Evolutionary conservation across 2,329 filamentous ascomycete species (phyloP).

Genomic region (Cercospora sp.): DNA sequence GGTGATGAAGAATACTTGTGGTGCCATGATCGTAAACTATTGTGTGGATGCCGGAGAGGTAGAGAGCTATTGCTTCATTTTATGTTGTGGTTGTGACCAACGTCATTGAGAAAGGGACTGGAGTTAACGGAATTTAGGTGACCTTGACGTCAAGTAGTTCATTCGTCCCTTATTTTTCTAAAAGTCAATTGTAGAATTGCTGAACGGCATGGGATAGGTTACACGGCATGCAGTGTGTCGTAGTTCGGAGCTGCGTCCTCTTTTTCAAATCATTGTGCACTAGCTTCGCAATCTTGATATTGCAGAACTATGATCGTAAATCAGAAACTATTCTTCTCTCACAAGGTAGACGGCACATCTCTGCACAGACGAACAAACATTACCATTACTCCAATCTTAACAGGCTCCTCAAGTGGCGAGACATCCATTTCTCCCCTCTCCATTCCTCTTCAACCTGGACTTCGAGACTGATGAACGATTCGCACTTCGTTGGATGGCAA

Average conservation of each 20-base stretch:
- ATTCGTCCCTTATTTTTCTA: not conserved
- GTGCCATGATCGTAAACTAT: conserved; percentile 37
- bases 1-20: conserved; percentile 51
- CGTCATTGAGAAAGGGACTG: not conserved
- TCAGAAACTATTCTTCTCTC: too few species aligned
- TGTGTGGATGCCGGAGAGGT: too few species aligned
- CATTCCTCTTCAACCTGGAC: not conserved
- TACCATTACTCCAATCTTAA: too few species aligned
- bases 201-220: not conserved
- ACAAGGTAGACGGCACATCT: too few species aligned
- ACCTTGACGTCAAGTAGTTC: not conserved
- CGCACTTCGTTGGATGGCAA: not conserved
- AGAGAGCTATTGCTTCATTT: not conserved
- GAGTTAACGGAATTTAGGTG: conserved; percentile 1
- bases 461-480: not conserved
- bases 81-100: not conserved
- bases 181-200: conserved; percentile 1
- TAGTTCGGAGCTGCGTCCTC: not conserved
- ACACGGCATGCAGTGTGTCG: not conserved
- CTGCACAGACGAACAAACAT: not conserved
- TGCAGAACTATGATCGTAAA: not conserved
- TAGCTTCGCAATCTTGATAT: not conserved
- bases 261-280: not conserved
- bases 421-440: not conserved
- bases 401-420: too few species aligned